Evolutionary conservation across 345 rosid genomes (phyloP).

Genomic region (Pugionium cornutum): DNA sequence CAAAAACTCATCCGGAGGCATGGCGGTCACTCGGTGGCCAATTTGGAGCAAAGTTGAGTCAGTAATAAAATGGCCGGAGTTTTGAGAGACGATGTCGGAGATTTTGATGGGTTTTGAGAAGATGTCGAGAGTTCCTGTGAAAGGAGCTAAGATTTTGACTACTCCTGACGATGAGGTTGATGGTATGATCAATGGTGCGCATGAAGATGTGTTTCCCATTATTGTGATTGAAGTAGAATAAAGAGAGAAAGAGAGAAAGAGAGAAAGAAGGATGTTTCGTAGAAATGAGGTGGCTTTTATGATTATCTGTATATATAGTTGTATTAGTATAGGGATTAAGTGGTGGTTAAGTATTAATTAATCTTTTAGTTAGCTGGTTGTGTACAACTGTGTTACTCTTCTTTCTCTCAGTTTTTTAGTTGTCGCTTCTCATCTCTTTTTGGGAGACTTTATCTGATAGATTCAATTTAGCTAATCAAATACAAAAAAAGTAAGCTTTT

Average conservation of each 20-base stretch:
- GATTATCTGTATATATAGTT: slow-evolving; percentile 15
- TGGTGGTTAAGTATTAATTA: slow-evolving; percentile 14
- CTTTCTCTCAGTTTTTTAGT: slow-evolving; percentile 28
- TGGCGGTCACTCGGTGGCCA: slow-evolving; percentile 34
- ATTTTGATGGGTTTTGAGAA: slow-evolving; percentile 37
- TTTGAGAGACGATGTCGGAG: slow-evolving; percentile 31
- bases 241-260: slow-evolving; percentile 16
- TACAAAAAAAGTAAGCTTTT: slow-evolving; percentile 11
- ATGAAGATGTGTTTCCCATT: slow-evolving; percentile 47
- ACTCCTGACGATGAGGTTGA: slow-evolving; percentile 32
- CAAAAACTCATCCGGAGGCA: slow-evolving; percentile 25
- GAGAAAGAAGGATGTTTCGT: not conserved
- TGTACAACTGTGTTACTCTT: slow-evolving; percentile 39
- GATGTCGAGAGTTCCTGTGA: slow-evolving; percentile 31
- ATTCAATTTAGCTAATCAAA: not conserved
- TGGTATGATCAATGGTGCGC: slow-evolving; percentile 33
- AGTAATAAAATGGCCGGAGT: slow-evolving; percentile 32
- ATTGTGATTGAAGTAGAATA: slow-evolving; percentile 10
- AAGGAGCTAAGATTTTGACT: slow-evolving; percentile 41
- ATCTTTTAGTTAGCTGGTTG: slow-evolving; percentile 25
- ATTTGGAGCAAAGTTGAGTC: slow-evolving; percentile 39
- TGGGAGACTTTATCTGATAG: slow-evolving; percentile 2
- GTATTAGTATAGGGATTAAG: slow-evolving; percentile 26
- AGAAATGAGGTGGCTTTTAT: slow-evolving; percentile 29
- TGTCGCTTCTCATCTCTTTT: slow-evolving; percentile 37